These are phyloP conservation scores for Hypoxylon sp. DNA, from an alignment of 2,329 filamentous ascomycete genomes.

Conservation along the genomic window DNA sequence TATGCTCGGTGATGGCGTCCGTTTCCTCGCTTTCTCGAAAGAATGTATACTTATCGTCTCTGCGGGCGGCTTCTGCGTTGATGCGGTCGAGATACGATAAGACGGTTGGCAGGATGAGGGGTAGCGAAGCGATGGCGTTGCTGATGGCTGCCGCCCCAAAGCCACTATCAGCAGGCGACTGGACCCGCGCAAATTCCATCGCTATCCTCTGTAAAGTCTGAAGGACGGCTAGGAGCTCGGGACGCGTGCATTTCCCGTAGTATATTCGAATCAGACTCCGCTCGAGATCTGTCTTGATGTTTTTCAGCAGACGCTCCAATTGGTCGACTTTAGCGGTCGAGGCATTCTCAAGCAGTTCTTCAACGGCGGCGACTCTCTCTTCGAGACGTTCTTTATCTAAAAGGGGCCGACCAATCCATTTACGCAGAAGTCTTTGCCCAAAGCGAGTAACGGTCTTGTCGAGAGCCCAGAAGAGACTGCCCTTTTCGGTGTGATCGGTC, in stretches of 20 bases:
- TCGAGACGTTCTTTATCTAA: slow-evolving; percentile 82
- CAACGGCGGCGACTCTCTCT: slow-evolving; percentile 85
- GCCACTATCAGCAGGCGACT: slow-evolving; percentile 74
- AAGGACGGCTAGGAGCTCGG: slow-evolving; percentile 87
- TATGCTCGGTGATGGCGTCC: slow-evolving; percentile 89
- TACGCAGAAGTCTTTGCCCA: slow-evolving; percentile 87
- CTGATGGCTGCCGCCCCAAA: slow-evolving; percentile 80
- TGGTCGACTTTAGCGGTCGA: slow-evolving; percentile 79
- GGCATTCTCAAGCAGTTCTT: slow-evolving; percentile 82
- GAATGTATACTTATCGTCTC: slow-evolving; percentile 94
- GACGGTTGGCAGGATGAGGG: slow-evolving; percentile 81
- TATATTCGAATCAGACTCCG: slow-evolving; percentile 95
- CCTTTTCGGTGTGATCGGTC: slow-evolving; percentile 86
- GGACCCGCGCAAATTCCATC: slow-evolving; percentile 79
- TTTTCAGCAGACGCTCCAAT: slow-evolving; percentile 78
- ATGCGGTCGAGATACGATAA: slow-evolving; percentile 85
- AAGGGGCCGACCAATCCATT: slow-evolving; percentile 94
- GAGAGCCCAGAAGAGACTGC: slow-evolving; percentile 95
- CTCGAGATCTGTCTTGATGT: slow-evolving; percentile 86
- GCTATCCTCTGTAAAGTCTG: slow-evolving; percentile 89
- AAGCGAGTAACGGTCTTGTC: slow-evolving; percentile 93
- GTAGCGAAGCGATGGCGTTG: slow-evolving; percentile 80
- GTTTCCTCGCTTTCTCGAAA: slow-evolving; percentile 91
- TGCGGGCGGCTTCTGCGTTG: slow-evolving; percentile 84
- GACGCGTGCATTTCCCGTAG: slow-evolving; percentile 93